Conservation (phyloP, 179 eudicot genomes). For the Nepenthes alata region DNA sequence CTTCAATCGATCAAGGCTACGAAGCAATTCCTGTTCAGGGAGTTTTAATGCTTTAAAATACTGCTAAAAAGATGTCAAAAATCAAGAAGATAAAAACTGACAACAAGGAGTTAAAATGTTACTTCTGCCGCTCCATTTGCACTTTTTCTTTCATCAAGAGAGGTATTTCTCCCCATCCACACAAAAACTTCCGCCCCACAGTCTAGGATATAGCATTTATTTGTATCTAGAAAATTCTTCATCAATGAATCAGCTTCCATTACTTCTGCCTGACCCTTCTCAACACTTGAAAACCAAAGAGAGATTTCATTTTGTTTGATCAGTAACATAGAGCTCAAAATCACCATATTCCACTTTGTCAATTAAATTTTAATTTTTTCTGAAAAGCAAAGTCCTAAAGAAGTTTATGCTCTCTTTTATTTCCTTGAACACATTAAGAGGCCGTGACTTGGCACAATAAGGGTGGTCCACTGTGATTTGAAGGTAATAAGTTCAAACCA, state of each 20-base stretch:
- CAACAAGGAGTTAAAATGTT: constrained; percentile 7
- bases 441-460: too few species aligned
- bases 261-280: constrained; percentile 63
- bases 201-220: constrained; percentile 74
- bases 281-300: constrained; percentile 39
- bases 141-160: constrained; percentile 69
- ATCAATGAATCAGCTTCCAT: constrained; percentile 58
- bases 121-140: constrained; percentile 82
- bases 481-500: too few species aligned
- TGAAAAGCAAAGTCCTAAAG: not conserved
- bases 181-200: constrained; percentile 72
- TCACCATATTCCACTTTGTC: too few species aligned
- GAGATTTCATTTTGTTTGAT: not conserved
- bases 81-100: constrained; percentile 1
- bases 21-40: constrained; percentile 38
- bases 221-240: constrained; percentile 62
- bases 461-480: too few species aligned
- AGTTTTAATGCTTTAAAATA: constrained; percentile 1
- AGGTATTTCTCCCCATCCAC: constrained; percentile 82
- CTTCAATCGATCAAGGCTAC: constrained; percentile 36
- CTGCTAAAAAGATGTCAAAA: not conserved
- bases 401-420: too few species aligned
- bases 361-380: too few species aligned
- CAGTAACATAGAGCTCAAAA: not conserved
- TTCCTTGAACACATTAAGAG: too few species aligned